Evolutionary conservation across 176 grass and related monocot species (phyloP).

Genomic region (Alopecurus myosuroides): DNA sequence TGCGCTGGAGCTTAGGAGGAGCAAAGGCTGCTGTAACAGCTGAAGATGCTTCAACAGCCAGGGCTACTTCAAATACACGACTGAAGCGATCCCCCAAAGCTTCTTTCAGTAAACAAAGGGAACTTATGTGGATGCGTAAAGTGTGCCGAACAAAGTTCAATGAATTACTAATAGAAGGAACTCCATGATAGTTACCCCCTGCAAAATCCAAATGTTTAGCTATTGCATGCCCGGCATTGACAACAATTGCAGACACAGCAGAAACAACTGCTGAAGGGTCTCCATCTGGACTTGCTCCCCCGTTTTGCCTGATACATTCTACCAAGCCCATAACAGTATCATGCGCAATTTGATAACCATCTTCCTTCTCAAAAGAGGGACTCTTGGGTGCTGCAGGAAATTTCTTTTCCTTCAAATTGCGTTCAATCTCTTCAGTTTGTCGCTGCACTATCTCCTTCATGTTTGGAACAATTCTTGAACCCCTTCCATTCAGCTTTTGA

Average conservation of each 20-base stretch:
- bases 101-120: conserved; percentile 92
- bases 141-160: conserved; percentile 61
- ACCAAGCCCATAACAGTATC: conserved; percentile 70
- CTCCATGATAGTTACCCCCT: conserved; percentile 62
- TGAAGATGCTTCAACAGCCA: conserved; percentile 81
- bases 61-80: conserved; percentile 72
- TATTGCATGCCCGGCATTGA: conserved; percentile 64
- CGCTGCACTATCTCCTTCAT: conserved; percentile 96
- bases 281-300: conserved; percentile 55
- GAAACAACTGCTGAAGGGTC: conserved; percentile 72
- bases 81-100: conserved; percentile 82
- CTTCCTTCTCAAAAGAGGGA: conserved; percentile 66
- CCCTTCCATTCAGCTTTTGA: conserved; percentile 75
- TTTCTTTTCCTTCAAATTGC: conserved; percentile 80
- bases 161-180: conserved; percentile 45
- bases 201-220: conserved; percentile 83
- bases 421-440: conserved; percentile 57
- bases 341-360: conserved; percentile 82
- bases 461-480: conserved; percentile 57
- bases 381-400: conserved; percentile 48
- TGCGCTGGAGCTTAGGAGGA: conserved; percentile 75
- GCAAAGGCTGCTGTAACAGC: conserved; percentile 61
- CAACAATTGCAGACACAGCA: conserved; percentile 87
- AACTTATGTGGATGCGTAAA: conserved; percentile 74
- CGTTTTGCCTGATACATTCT: conserved; percentile 79